Conservation (phyloP, 495 filamentous ascomycete genomes). For the Penicillium odoratum region DNA sequence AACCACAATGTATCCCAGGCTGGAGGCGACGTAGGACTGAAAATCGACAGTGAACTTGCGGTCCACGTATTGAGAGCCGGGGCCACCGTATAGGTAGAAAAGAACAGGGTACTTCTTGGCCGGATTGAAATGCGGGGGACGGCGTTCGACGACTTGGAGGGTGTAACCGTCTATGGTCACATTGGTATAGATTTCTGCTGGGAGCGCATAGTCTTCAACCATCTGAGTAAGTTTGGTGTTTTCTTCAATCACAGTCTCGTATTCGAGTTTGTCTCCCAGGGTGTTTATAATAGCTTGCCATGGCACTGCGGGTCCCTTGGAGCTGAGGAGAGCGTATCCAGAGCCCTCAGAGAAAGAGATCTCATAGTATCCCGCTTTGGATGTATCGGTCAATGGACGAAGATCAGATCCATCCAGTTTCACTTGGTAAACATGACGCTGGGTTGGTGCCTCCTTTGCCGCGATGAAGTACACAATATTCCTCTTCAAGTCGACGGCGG, state of each 20-base stretch:
- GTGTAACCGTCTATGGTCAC: slow-evolving; percentile 76
- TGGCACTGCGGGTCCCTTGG: slow-evolving; percentile 81
- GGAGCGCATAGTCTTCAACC: slow-evolving; percentile 76
- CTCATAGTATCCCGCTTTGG: slow-evolving; percentile 76
- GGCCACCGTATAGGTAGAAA: slow-evolving; percentile 90
- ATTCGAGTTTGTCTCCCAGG: slow-evolving; percentile 60
- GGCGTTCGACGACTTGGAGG: slow-evolving; percentile 85
- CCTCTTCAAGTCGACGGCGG: slow-evolving; percentile 78
- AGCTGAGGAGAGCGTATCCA: slow-evolving; percentile 79
- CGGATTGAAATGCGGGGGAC: slow-evolving; percentile 85
- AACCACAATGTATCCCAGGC: slow-evolving; percentile 89
- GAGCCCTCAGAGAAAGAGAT: slow-evolving; percentile 82
- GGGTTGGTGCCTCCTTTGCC: slow-evolving; percentile 82
- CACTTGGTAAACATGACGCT: slow-evolving; percentile 89
- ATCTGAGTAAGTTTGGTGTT: slow-evolving; percentile 67
- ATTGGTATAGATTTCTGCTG: slow-evolving; percentile 80
- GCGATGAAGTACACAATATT: slow-evolving; percentile 89
- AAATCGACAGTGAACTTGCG: slow-evolving; percentile 85
- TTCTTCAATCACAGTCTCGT: slow-evolving; percentile 71
- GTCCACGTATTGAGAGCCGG: slow-evolving; percentile 81
- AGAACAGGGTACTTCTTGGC: slow-evolving; percentile 89
- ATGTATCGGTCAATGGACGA: slow-evolving; percentile 69
- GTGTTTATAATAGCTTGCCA: slow-evolving; percentile 92
- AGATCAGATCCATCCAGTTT: slow-evolving; percentile 75
- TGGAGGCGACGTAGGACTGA: slow-evolving; percentile 84